A percentile compares a stretch with the other conserved stretches of the same genome.
phyloP scores from a whole-genome alignment of 805 yeast species.

The Yarrowia yakushimensis region DNA sequence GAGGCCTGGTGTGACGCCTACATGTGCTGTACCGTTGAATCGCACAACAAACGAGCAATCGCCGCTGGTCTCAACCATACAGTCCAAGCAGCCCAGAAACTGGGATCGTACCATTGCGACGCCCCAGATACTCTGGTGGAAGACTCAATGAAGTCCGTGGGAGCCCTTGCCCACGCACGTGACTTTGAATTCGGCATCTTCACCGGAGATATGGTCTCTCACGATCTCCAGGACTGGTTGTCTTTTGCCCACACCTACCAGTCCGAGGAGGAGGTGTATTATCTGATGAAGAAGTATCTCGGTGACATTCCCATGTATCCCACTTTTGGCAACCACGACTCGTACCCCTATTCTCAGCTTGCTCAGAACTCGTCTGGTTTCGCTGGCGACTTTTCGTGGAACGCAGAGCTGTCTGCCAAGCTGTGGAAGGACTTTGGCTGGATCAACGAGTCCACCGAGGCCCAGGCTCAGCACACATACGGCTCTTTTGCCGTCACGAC shows the following conservation, averaged over 20 bases:
- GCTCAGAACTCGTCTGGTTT: neutral
- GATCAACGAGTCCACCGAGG: neutral
- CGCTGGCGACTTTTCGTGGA: neutral
- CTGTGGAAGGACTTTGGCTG: neutral
- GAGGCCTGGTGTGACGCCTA: slow-evolving; percentile 48
- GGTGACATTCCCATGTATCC: neutral
- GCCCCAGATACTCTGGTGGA: neutral
- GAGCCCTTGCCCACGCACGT: neutral
- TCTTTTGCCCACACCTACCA: neutral
- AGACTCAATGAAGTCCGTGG: neutral
- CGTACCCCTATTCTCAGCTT: neutral
- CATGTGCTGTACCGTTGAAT: slow-evolving; percentile 53
- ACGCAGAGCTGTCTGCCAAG: neutral
- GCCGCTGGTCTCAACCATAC: neutral
- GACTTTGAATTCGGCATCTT: neutral
- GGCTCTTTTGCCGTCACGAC: neutral
- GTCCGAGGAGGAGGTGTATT: neutral
- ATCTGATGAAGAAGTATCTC: neutral
- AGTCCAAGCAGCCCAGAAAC: neutral
- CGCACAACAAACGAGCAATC: slow-evolving; percentile 15
- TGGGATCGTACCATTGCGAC: neutral
- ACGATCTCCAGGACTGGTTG: neutral
- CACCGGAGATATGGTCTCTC: neutral
- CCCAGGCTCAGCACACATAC: neutral
- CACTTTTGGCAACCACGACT: neutral